Base-by-base conservation (phyloP, 2,329 filamentous ascomycete genomes). In the Sclerotinia minor region DNA sequence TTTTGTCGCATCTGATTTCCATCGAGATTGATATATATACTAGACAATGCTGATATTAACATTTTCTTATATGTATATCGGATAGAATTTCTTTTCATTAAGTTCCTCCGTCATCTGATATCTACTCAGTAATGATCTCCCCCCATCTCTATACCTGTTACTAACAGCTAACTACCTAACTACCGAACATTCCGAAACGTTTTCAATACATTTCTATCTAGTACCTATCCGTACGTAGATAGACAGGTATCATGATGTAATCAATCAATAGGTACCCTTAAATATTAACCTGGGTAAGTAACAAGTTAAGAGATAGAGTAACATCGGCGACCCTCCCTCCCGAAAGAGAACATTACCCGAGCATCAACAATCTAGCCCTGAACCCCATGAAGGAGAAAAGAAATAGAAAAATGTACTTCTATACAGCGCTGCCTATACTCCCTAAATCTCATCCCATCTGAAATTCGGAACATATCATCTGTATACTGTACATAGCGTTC, bases 261-360 rank as follows among this genome's bases (percentile, higher is more conserved):
- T 26, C 35, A 44, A 44, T 26, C n/a, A 52, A 52, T 5, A 54
- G 13, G 8, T 35, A 35, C 26, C 26, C 53, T 47, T 32, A 19
- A 60, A 47, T 47, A 35, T 60, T 24, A n/a, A 35, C 44, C 21
- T 35, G 17, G 52, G 52, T 17, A 29, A 15, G 19, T 54, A 13
- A 13, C 29, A 35, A 54, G 19, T n/a, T 35, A 19, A 17, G 24
- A 3, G 7, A n/a, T 19, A 15, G 44, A 8, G 58, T 61, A 24
- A 61, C 59, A 50, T 61, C 59, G 59, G 59, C 59, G 59, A 61
- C 45, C 45, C 45, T n/a, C 19, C 47, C 13, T 38, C 45, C 59
- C 5, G 9, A 26, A 26, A 17, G 26, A 50, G 45, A 61, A 38
- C 15, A n/a, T 50, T 50, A 26, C 21, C 29, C 29, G 41, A n/a